Base-by-base conservation (phyloP, 148 eudicot genomes). In the Chenopodium suecicum region DNA sequence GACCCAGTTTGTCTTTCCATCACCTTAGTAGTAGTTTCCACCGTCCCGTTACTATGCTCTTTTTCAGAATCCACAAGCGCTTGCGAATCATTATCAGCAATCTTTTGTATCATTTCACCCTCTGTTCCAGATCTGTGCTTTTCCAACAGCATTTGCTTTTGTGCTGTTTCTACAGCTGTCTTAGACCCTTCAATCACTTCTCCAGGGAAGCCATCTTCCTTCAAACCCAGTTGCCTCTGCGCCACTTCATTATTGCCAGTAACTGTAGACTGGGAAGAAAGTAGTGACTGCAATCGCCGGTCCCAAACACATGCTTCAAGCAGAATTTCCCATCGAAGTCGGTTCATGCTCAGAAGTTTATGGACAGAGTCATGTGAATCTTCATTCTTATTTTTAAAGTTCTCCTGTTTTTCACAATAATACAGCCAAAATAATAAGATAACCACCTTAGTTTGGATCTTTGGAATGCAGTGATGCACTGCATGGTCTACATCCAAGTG, bases 231-330 rank as follows among this genome's bases (percentile, higher is more conserved):
- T 70, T 74, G 64, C 17, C 29, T 58, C 44, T 68, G 82, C 34
- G 34, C 76, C 66, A 46, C 80, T 48, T 25, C 63, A 66, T 85
- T 69, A 77, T 56, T 66, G 46, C 64, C 70, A 82, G 80, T 76
- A 69, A 64, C 71, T 79, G 81, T 77, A 78, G 82, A 31, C 25
- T 68, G 67, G 76, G 76, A 90, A 66, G 95, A 92, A 81, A 89
- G 85, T 69, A 96, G 78, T 58, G 88, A 83, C 58, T 91, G 89
- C 76, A 96, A 81, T 72, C 99, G 93, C 17, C 81, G 87, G 85
- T 92, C 90, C 99, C 99, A 96, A 52, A 94, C 67, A 74, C 87
- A 91, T 12, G 95, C 93, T 89, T 88, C 95, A 68, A 96, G 89
- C 56, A 91, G 71, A 79, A 96, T 92, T 68, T 87, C 99, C 85